These are phyloP conservation scores for Phanerochaete carnosa DNA, from an alignment of 768 basidiomycete species.

Conservation along the genomic window DNA sequence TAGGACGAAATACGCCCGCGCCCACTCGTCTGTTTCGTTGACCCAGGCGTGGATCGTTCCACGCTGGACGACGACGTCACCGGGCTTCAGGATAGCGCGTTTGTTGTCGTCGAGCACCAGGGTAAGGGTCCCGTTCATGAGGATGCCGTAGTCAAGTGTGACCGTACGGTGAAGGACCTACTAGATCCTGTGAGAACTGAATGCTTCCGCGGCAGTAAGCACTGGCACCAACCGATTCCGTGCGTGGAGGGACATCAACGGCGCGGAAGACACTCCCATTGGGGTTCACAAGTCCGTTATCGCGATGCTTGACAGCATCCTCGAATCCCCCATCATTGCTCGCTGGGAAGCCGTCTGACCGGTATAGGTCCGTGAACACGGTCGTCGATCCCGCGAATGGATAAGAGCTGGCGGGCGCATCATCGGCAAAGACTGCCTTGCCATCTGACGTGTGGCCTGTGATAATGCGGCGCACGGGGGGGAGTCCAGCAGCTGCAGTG, in stretches of 20 bases:
- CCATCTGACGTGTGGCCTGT: slow-evolving; percentile 20
- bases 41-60: slow-evolving; percentile 24
- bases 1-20: slow-evolving; percentile 21
- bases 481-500: neutral
- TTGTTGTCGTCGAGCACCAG: slow-evolving; percentile 22
- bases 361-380: slow-evolving; percentile 3
- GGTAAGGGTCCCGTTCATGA: slow-evolving; percentile 18
- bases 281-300: slow-evolving; percentile 8
- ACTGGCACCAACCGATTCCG: slow-evolving; percentile 5
- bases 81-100: slow-evolving; percentile 18
- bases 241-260: slow-evolving; percentile 18
- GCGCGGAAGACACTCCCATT: slow-evolving; percentile 15
- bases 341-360: slow-evolving; percentile 7
- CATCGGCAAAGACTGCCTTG: slow-evolving; percentile 17
- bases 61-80: slow-evolving; percentile 23
- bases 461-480: slow-evolving; percentile 20
- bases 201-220: neutral
- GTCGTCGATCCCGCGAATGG: neutral
- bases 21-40: slow-evolving; percentile 25
- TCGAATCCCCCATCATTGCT: slow-evolving; percentile 3
- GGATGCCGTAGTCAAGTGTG: slow-evolving; percentile 24
- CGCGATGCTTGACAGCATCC: slow-evolving; percentile 9
- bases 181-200: neutral
- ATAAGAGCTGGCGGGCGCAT: neutral
- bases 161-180: slow-evolving; percentile 21